phyloP scores from a whole-genome alignment of 371 early-diverging fungal species.

The Chytridiales sp. region DNA sequence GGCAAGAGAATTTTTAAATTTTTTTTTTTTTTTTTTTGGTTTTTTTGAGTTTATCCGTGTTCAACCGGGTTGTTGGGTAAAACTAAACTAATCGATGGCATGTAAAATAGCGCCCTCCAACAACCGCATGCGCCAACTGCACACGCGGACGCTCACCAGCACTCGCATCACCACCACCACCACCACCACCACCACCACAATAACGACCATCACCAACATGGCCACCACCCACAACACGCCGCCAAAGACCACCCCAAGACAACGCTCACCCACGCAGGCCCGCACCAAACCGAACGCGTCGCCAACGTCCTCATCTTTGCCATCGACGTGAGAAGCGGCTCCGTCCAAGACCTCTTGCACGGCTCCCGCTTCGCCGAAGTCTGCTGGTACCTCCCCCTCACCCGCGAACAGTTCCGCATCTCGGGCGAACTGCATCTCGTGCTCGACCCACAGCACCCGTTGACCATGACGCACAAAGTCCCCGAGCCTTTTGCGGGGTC shows the following conservation, averaged over 20 bases:
- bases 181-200: slow-evolving; percentile 1
- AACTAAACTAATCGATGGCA: neutral
- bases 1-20: neutral
- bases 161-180: neutral
- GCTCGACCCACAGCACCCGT: slow-evolving; percentile 26
- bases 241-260: slow-evolving; percentile 9
- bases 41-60: neutral
- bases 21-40: neutral
- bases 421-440: slow-evolving; percentile 35
- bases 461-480: slow-evolving; percentile 18
- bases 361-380: slow-evolving; percentile 36
- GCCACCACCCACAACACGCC: neutral
- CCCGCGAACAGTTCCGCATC: slow-evolving; percentile 35
- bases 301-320: slow-evolving; percentile 31
- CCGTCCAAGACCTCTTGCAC: slow-evolving; percentile 33
- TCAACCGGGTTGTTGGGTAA: neutral
- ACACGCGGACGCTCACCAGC: neutral
- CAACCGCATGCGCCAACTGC: neutral
- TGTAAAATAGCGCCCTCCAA: no score
- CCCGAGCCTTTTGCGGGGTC: slow-evolving; percentile 17
- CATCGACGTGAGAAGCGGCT: slow-evolving; percentile 30
- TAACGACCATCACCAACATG: neutral
- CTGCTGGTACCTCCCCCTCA: slow-evolving; percentile 38
- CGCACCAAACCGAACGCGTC: slow-evolving; percentile 7
- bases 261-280: neutral